Percentiles rank a stretch among this genome's conserved stretches.
These are phyloP conservation scores for Graphiopsis chlorocephala DNA, from an alignment of 2,329 filamentous ascomycete species.

Conservation along the genomic window DNA sequence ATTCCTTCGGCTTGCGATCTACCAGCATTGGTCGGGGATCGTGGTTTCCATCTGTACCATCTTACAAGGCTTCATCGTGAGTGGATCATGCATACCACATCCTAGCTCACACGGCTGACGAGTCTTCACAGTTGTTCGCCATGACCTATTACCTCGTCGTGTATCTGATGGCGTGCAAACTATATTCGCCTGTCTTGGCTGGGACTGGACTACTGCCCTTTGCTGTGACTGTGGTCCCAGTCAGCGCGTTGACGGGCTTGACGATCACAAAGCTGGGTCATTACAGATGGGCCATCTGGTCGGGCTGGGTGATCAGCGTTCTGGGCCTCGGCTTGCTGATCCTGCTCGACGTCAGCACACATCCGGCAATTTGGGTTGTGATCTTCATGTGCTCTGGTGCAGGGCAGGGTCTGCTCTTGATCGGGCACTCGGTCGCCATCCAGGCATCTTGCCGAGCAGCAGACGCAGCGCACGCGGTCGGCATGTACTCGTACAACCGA, in stretches of 20 bases:
- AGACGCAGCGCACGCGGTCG: slow-evolving; percentile 40
- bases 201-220: slow-evolving; percentile 42
- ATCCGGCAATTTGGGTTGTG: slow-evolving; percentile 41
- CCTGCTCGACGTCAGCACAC: slow-evolving; percentile 39
- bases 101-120: background rate
- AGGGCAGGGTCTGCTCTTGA: slow-evolving; percentile 45
- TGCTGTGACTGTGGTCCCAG: slow-evolving; percentile 27
- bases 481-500: slow-evolving; percentile 47
- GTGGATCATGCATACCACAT: background rate
- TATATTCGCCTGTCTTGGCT: slow-evolving; percentile 37
- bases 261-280: slow-evolving; percentile 32
- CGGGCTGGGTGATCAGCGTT: slow-evolving; percentile 34
- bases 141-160: slow-evolving; percentile 43
- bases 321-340: slow-evolving; percentile 44
- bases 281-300: slow-evolving; percentile 29
- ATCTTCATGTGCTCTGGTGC: slow-evolving; percentile 43
- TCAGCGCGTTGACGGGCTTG: slow-evolving; percentile 27
- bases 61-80: slow-evolving; percentile 31
- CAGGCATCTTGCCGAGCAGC: slow-evolving; percentile 34
- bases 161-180: slow-evolving; percentile 43
- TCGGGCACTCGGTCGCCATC: slow-evolving; percentile 44
- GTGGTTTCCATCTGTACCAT: slow-evolving; percentile 32
- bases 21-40: slow-evolving; percentile 30
- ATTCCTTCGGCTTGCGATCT: slow-evolving; percentile 34
- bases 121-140: slow-evolving; percentile 20